Percentiles rank a stretch among this genome's conserved stretches.
phyloP scores from a whole-genome alignment of 2,329 filamentous ascomycete species.

The Epichloe aotearoae region DNA sequence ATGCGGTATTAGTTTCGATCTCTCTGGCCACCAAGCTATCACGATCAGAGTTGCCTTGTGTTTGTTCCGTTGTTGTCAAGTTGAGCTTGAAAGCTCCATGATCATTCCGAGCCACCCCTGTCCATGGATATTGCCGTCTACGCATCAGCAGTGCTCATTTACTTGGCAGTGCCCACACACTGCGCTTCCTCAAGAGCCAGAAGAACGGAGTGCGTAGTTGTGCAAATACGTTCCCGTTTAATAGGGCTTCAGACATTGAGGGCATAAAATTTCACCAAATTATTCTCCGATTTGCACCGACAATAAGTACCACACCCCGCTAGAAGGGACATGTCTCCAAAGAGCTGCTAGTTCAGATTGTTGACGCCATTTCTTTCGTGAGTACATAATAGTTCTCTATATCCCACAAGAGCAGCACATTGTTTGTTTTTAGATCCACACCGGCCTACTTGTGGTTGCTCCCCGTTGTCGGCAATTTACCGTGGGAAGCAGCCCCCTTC shows the following conservation, averaged over 20 bases:
- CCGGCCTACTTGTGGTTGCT: background rate
- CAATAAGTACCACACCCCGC: slow-evolving; percentile 1
- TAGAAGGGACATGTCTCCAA: background rate
- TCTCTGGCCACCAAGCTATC: background rate
- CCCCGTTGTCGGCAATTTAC: slow-evolving; percentile 5
- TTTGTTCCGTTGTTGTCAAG: background rate
- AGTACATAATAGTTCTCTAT: background rate
- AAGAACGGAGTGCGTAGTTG: slow-evolving; percentile 1
- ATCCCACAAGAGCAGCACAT: background rate
- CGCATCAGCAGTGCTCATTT: slow-evolving; percentile 3
- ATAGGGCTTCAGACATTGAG: background rate
- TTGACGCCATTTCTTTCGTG: background rate
- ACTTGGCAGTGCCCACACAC: slow-evolving; percentile 1
- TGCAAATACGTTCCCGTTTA: background rate
- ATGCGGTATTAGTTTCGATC: background rate
- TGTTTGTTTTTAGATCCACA: slow-evolving; percentile 5
- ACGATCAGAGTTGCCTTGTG: background rate
- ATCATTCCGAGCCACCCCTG: slow-evolving; percentile 2
- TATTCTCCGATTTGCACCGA: slow-evolving; percentile 6
- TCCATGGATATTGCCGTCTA: slow-evolving; percentile 6
- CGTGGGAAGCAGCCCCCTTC: slow-evolving; percentile 5
- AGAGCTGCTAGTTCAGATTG: background rate
- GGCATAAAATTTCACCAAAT: slow-evolving; percentile 7
- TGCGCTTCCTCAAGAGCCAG: background rate
- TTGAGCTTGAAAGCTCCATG: background rate